Base-by-base conservation (phyloP, 208 protist genomes). In the Crithidia bombi region DNA sequence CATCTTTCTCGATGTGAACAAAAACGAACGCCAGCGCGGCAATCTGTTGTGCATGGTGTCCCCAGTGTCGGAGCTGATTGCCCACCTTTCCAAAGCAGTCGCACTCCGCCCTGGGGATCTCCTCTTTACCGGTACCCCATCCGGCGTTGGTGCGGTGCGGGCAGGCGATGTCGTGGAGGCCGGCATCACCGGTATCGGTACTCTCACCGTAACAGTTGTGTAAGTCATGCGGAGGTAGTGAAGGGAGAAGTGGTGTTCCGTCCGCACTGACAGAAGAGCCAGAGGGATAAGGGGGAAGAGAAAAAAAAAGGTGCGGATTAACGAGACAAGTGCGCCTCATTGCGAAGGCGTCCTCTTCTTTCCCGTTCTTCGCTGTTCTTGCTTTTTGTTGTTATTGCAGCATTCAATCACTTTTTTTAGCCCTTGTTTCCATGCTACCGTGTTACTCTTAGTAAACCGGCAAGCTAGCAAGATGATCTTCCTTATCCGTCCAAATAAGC, bases 91-190 rank as follows among this genome's bases (percentile, higher is more conserved):
- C 25, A 75, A 85, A 36, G 78, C 87, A 21, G 89, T 97, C 15
- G 79, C 86, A 4, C 75, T 97, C n/a, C 65, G 81, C 12, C 87
- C 89, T 5, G 89, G 88, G 3, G 93, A 97, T 71, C 64, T 97
- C 36, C 79, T 97, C 61, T 92, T 87, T 58, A 96, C 90, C 9
- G 93, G 93, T 19, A 97, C 92, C 7, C 92, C 92, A 17, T 63
- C 83, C 19, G 90, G 90, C n/a, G 90, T 97, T 0, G 83, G 89
- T 23, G 81, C 84, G 4, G 83, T 97, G 25, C 81, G 79, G 4
- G 44, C 54, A 21, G 92, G 92, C 5, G 86, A 97, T 38, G 72
- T 89, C 25, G 85, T 97, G 15, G 70, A 71, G 59, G 82, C 79
- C 23, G 71, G 68, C 11, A 85, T 96, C 36, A 49, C 87, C 47